Evolutionary conservation across 1,139 yeast species (phyloP), one percentile per base, ranked within the genome.

Genomic region (Sugiyamaella paludigena): DNA sequence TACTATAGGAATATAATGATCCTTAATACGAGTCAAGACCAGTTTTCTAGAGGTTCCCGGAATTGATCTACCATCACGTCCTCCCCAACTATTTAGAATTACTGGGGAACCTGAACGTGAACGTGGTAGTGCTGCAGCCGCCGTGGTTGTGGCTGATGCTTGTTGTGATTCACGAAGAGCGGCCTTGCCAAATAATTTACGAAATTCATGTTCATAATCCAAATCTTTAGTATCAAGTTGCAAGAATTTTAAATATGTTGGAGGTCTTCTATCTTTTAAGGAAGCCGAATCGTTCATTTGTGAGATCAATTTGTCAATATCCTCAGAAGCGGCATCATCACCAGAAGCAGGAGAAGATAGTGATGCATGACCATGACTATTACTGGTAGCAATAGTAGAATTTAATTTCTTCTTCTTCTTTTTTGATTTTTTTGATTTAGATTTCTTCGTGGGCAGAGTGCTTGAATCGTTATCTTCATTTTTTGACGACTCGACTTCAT

Each of bases 31-130:
- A 0, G 95, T 83, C 51, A 88, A 72, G 9, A 80, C 72, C 45
- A 87, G 68, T 57, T 84, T 84, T 54, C 89, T 74, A 0, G 82
- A 68, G 0, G 87, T 79, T 7, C 94, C 94, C 0, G 95, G 91
- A 5, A 86, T 79, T 10, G 81, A 72, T 45, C 84, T 69, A 50
- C 83, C 80, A 61, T 87, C 95, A 56, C 80, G 79, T 0, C 95
- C 95, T 43, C 89, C 84, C 94, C 95, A 87, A 16, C 88, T 88
- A 57, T 87, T 75, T 51, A 81, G 75, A 9, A 0, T 89, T 89
- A 0, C 85, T 75, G 29, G 15, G 16, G 34, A 40, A 12, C 40
- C 33, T 4, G 24, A 27, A 37, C 42, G 27, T 11, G 36, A 13
- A 10, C 38, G 13, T n/a, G 15, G 15, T 11, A 32, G 2, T 29